Percentiles rank a stretch among this genome's conserved stretches.
These are phyloP conservation scores for Perilla frutescens DNA, from an alignment of 257 asterid genomes.

Conservation along the genomic window DNA sequence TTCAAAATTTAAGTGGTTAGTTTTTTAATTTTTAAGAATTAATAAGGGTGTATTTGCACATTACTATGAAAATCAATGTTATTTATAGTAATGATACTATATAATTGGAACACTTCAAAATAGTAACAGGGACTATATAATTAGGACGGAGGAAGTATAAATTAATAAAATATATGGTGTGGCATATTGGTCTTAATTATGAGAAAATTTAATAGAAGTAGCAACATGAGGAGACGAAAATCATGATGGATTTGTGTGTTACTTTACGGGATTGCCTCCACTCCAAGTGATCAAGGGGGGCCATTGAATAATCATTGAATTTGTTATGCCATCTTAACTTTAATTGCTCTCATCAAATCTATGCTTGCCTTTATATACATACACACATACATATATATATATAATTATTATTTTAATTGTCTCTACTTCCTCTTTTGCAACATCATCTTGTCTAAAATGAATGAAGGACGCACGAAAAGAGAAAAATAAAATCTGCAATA, in stretches of 20 bases:
- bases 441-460: conserved; percentile 30
- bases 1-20: too few relatives aligned
- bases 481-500: not conserved
- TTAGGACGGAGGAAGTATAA: too few relatives aligned
- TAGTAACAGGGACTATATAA: too few relatives aligned
- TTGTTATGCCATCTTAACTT: conserved; percentile 22
- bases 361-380: not conserved
- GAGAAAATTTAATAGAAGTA: not conserved
- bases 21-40: too few relatives aligned
- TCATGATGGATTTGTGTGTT: conserved; percentile 24
- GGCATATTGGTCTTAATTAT: not conserved
- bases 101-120: too few relatives aligned
- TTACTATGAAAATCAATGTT: too few relatives aligned
- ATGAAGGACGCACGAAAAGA: not conserved
- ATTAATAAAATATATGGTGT: not conserved
- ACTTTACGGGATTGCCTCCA: conserved; percentile 31
- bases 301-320: conserved; percentile 30
- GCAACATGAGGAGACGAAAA: conserved; percentile 6
- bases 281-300: conserved; percentile 37
- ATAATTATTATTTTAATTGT: not conserved
- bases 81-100: too few relatives aligned
- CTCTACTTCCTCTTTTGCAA: conserved; percentile 8
- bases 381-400: too few relatives aligned
- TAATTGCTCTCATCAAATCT: not conserved
- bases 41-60: too few relatives aligned